Evolutionary conservation across 129 eudicot species (phyloP), one percentile per base, ranked within the genome.

Genomic region (Escallonia rubra): DNA sequence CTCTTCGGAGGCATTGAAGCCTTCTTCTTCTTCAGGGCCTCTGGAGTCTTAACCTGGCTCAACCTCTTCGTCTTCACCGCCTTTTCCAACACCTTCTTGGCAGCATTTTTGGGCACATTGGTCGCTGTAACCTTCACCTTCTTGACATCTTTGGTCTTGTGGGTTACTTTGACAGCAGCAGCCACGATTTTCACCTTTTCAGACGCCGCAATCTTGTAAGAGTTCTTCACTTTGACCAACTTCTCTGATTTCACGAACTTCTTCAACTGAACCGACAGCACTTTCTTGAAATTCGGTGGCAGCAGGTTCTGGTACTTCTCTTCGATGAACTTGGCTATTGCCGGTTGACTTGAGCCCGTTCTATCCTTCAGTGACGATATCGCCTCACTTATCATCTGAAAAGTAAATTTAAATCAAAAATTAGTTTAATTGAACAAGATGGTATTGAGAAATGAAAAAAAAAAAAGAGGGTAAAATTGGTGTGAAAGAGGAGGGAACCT

Each of bases 311-410:
- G 15, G 71, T 81, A 70, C 50, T 81, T 60, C 1, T 69, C 82
- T 65, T 77, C 72, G 1, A 81, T 57, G 74, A 57, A 81, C 44
- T 77, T 77, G 6, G 79, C 82, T 9, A 81, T 73, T 0, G 86
- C 80, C 2, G 78, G 77, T 55, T 81, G 86, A 68, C 86, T 81
- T 7, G 86, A 77, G 2, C 86, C 83, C 0, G 53, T 74, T 7
- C 86, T 69, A 34, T 81, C 82, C 80, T 81, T 81, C 67, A 77
- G 53, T 3, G 77, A 39, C 41, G 64, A 69, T n/a, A 81, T 73
- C 3, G 83, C 86, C 42, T 81, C 83, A 3, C 48, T 62, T 6
- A 74, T 74, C 84, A 80, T 80, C 84, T 80, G 57, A 42, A 57
- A 13, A 40, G 44, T 50, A 8, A 50, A 50, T 50, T 3, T 11